Conservation (phyloP, 176 grass and related monocot species). For the Microstegium vimineum region DNA sequence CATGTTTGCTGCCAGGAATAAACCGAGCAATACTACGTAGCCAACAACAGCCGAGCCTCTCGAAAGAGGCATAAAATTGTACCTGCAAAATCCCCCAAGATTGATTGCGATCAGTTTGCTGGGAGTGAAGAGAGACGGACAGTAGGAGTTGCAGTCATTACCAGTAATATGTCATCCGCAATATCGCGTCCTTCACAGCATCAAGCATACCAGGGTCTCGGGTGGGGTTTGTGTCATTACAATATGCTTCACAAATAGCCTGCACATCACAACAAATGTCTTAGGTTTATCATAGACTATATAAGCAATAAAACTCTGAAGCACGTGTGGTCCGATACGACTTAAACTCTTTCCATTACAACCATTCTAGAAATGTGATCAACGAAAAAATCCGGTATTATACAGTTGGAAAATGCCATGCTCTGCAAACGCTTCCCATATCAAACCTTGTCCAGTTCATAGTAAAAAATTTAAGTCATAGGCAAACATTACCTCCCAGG, state of each 20-base stretch:
- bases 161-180: conserved; percentile 95
- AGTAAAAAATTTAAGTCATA: not conserved
- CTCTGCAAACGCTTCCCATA: not conserved
- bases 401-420: not conserved
- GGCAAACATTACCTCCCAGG: conserved; percentile 72
- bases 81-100: conserved; percentile 50
- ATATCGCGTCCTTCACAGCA: conserved; percentile 62
- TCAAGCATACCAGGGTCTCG: conserved; percentile 58
- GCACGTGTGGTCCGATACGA: not conserved
- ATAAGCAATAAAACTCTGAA: not conserved
- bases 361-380: not conserved
- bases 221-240: conserved; percentile 61
- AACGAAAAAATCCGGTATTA: not conserved
- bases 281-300: not conserved
- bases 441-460: not conserved
- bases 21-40: conserved; percentile 69
- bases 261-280: conserved; percentile 37
- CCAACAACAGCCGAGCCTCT: conserved; percentile 85
- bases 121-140: not conserved
- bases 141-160: conserved; percentile 20
- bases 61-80: conserved; percentile 98
- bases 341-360: conserved; percentile 7
- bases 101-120: not conserved
- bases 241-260: conserved; percentile 77
- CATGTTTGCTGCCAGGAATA: conserved; percentile 93